Conservation (phyloP, 257 asterid species). For the Lycium barbarum region DNA sequence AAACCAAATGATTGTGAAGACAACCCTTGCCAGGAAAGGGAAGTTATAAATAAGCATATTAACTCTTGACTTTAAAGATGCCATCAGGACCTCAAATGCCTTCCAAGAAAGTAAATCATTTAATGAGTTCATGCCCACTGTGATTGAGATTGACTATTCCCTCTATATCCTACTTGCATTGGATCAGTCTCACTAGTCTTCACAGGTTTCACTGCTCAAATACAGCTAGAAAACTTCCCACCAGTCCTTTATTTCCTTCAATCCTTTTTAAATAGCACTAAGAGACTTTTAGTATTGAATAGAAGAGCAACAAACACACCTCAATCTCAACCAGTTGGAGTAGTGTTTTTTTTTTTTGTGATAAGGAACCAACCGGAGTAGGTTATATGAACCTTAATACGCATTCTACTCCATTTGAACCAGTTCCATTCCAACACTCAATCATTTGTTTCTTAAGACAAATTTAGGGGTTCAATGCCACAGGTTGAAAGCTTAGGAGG, state of each 20-base stretch:
- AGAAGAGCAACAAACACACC: neutral
- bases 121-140: neutral
- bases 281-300: neutral
- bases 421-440: neutral
- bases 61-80: neutral
- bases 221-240: neutral
- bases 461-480: neutral
- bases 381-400: neutral
- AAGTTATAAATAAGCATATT: neutral
- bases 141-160: neutral
- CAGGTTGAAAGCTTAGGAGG: neutral
- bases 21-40: neutral
- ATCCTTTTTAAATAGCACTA: neutral
- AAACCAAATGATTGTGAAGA: neutral
- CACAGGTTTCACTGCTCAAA: neutral
- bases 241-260: neutral
- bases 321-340: slow-evolving; percentile 3
- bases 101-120: neutral
- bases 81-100: neutral
- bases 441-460: neutral
- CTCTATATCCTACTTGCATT: neutral
- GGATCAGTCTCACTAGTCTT: neutral
- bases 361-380: too few species aligned
- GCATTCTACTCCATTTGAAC: neutral
- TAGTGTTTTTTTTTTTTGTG: too few species aligned